Base-by-base conservation (phyloP, 1,284 basidiomycete species). In the Cryptococcus jaspeensis region DNA sequence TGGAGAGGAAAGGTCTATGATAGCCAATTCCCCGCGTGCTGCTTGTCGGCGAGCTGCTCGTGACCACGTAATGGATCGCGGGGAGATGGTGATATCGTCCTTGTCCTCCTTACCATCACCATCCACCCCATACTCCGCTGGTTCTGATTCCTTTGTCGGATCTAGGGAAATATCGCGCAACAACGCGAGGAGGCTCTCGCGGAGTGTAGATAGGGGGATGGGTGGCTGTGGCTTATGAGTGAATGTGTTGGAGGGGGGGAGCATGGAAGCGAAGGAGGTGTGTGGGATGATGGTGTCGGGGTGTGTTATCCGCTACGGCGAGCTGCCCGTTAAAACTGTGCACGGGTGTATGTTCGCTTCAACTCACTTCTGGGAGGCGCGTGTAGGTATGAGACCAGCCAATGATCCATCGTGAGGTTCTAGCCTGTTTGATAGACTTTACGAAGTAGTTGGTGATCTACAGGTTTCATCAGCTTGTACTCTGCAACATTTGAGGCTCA, bases 371-470 rank as follows among this genome's bases (percentile, higher is more conserved):
- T 1, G 89, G 86, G 28, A 95, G 77, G 9, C 85, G 83, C 9
- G 73, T 70, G 20, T 83, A 79, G 1, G 76, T 79, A 59, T 87
- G 87, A 0, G 88, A 90, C 94, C 94, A 97, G 0, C 83, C 88
- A 0, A 97, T 76, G 0, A 87, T 89, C 92, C 93, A 98, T 20
- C 94, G 83, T 11, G 86, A 82, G 0, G 93, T 97, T 60, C 86
- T 84, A 0, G 92, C 90, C 75, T 93, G 92, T 2, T 86, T 79
- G 46, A 92, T 87, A 69, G 91, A 87, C 0, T 86, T 85, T 48
- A 97, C 79, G 0, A 85, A 88, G 72, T 93, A 97, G 74, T 95
- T 96, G 25, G 83, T 80, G 37, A 94, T 84, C 87, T 92, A 46
- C 6, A 25, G 22, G 2, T 16, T 11, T 36, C 18, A 25, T 44